Evolutionary conservation across 2,329 filamentous ascomycete species (phyloP), one percentile per base, ranked within the genome.

Genomic region (Teratosphaeria nubilosa): DNA sequence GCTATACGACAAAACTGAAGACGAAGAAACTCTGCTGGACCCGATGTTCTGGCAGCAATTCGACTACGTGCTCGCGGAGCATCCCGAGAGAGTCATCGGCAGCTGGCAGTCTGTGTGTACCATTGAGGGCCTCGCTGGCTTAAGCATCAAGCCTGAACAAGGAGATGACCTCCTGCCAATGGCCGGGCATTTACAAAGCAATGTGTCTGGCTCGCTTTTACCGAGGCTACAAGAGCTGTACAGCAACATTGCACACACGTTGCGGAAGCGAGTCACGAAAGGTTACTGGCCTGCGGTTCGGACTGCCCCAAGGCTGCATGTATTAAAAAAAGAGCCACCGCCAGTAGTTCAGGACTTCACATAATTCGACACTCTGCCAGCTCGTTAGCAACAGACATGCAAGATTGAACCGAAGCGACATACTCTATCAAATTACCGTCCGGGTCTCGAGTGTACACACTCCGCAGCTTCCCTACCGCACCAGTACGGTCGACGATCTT

Each of bases 351-450:
- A 69, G 32, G 41, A 48, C n/a, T 48, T 48, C 20, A 70, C 63
- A 56, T 69, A 69, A 51, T 69, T 69, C 32, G 67, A 69, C 5
- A 68, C 66, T 53, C 66, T 69, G 53, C 13, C 56, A 10, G n/a
- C 16, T 27, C 2, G 30, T 56, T 41, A 57, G 57, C 13, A 24
- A 27, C 14, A 16, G 16, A 32, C 54, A 41, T 22, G 5, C 22
- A 51, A 24, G 27, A 4, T 50, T 13, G 45, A 9, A 2, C n/a
- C 20, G 16, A 22, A 31, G 25, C 22, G 9, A 51, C 80, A 68
- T 65, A 86, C 82, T 86, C 83, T 48, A 86, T 77, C 62, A 86
- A 63, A 67, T 85, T 85, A 5, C 78, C 80, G 70, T 86, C 83
- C 1, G 82, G 82, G 69, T 86, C 83, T 41, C 82, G 73, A 55